Evolutionary conservation across 2,329 filamentous ascomycete genomes (phyloP), one percentile per base, ranked within the genome.

Genomic region (Penicillium sp.): DNA sequence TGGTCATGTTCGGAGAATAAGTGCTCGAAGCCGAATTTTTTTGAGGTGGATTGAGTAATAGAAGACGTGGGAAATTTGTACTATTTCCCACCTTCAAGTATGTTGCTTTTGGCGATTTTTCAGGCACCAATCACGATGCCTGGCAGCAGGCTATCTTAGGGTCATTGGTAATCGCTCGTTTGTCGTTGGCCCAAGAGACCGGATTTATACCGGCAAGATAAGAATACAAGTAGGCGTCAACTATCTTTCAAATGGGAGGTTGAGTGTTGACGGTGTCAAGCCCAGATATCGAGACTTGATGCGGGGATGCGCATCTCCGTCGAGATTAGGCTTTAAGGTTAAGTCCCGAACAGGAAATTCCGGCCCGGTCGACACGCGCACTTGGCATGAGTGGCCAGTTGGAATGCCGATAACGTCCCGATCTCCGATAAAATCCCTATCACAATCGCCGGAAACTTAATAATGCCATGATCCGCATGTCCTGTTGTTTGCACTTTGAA

Each of bases 61-160:
- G 22, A 14, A 46, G 43, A 28, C 7, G 43, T 30, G 43, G 43
- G 25, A 46, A 46, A 46, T 46, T 46, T 46, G 43, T 46, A 46
- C 43, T 46, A 28, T 10, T 46, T 46, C 28, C 25, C 43, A 28
- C 30, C 45, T 52, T 56, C 52, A 52, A 53, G 37, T 57, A 52
- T 59, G 33, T 59, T 43, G 19, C 37, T 46, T 25, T 54, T 40
- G 19, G 52, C 35, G 52, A 48, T 43, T n/a, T 33, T 38, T 55
- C 45, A 51, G 37, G 58, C 58, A 53, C 61, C 61, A 63, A 63
- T 63, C 43, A 58, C 22, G 28, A 52, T 52, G 33, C 45, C 13
- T 22, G 37, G 22, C 13, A 6, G 16, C 37, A 53, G 46, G 11
- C 48, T 49, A 59, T 45, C 33, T 26, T 26, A 8, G 25, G 6